Percentiles rank a stretch among this genome's conserved stretches.
phyloP scores from a whole-genome alignment of 768 basidiomycete species.

The Xerocomellus chrysenteron region DNA sequence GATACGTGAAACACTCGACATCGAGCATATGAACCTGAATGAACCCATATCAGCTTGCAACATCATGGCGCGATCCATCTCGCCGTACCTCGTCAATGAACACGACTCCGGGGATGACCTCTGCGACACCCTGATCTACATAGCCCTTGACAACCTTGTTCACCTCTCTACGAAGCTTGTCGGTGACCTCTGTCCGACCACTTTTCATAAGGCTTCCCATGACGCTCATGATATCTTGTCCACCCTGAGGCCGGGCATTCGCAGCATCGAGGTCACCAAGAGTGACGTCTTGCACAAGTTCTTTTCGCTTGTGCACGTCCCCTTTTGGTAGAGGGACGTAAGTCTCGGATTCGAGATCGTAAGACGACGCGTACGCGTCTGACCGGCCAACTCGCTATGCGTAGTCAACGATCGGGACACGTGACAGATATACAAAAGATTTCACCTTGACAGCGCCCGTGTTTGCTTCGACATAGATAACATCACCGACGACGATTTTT shows the following conservation, averaged over 20 bases:
- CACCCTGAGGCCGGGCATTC: slow-evolving; percentile 93
- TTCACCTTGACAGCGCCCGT: slow-evolving; percentile 92
- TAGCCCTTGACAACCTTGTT: slow-evolving; percentile 97
- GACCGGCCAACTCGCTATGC: slow-evolving; percentile 89
- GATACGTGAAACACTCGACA: slow-evolving; percentile 98
- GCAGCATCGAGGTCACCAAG: slow-evolving; percentile 95
- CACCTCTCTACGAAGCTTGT: slow-evolving; percentile 92
- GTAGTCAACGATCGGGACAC: neutral
- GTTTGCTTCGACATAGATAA: slow-evolving; percentile 92
- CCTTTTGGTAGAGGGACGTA: slow-evolving; percentile 98
- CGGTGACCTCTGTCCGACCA: slow-evolving; percentile 93
- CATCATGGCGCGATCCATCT: neutral
- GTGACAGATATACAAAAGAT: neutral
- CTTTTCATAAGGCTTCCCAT: slow-evolving; percentile 93
- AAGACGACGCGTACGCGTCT: slow-evolving; percentile 96
- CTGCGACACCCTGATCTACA: slow-evolving; percentile 97
- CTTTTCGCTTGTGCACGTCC: slow-evolving; percentile 94
- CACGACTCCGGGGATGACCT: slow-evolving; percentile 95
- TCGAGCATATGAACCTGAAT: slow-evolving; percentile 97
- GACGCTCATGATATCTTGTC: slow-evolving; percentile 98
- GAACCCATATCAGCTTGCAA: slow-evolving; percentile 1
- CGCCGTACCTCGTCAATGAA: slow-evolving; percentile 93
- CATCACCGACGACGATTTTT: slow-evolving; percentile 94
- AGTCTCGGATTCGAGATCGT: slow-evolving; percentile 96
- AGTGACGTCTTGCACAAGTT: slow-evolving; percentile 93